Evolutionary conservation across 2,329 filamentous ascomycete genomes (phyloP), one percentile per base, ranked within the genome.

Genomic region (Exophiala phaeomuriformis): DNA sequence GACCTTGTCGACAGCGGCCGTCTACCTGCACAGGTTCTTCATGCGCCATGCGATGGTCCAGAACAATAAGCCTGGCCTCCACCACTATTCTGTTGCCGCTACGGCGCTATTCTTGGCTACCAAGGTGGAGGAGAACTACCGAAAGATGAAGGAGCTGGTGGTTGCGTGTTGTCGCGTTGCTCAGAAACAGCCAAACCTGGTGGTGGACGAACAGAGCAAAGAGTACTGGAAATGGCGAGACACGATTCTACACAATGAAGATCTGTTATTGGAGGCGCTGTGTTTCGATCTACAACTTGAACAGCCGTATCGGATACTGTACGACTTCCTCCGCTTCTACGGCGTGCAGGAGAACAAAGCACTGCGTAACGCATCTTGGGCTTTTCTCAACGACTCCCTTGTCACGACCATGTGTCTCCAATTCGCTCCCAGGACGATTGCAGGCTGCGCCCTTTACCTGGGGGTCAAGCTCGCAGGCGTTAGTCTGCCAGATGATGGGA

Each of bases 201-300:
- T 91, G 50, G 88, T 97, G 49, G 93, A 98, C 67, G 93, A 97
- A 71, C 90, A 97, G 69, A 94, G 87, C 62, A 97, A 96, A 66
- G 93, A 98, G 67, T 98, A 93, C 68, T 98, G 93, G 93, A 83
- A 87, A 65, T 98, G 93, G 93, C 82, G 90, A 57, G 93, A 98
- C 67, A 93, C 86, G 54, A 95, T 98, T 53, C 75, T 97, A 9
- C 85, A 86, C 61, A 89, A 94, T 66, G 93, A 98, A 71, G 93
- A 97, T 67, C 76, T 91, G 41, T 86, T 98, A 74, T 79, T 98
- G 10, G 93, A 97, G 69, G 83, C 83, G 43, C 77, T 98, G 12
- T 97, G 90, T 56, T 98, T 98, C 69, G 93, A 98, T 67, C 77
- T 98, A 43, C 88, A 90, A 69, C 77, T 96, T 30, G 87, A 94